phyloP scores from a whole-genome alignment of 2,329 filamentous ascomycete species.

The Monosporascus sp. region DNA sequence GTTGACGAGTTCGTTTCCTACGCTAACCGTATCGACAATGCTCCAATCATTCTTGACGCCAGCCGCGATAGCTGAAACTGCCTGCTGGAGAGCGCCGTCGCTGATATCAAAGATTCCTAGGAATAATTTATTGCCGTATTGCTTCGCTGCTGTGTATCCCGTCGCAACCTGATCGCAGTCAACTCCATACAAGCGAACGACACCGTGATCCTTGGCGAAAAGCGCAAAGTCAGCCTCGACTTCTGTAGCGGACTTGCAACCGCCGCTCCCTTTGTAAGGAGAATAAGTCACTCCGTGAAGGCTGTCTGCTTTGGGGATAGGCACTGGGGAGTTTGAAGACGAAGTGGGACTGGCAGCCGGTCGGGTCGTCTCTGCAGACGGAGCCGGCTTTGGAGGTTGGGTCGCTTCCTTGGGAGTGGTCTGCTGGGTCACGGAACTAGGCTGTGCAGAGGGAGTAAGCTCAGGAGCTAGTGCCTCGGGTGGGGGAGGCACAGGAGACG shows the following conservation, averaged over 20 bases:
- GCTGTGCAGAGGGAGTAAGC: slow-evolving; percentile 8
- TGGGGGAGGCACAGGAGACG: slow-evolving; percentile 4
- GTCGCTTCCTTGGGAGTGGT: neutral
- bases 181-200: slow-evolving; percentile 73
- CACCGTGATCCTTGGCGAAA: slow-evolving; percentile 48
- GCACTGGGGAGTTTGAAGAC: slow-evolving; percentile 8
- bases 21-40: slow-evolving; percentile 62
- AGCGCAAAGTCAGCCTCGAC: slow-evolving; percentile 60
- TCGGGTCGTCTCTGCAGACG: slow-evolving; percentile 4
- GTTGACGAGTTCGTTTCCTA: slow-evolving; percentile 80
- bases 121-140: slow-evolving; percentile 65
- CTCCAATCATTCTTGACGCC: slow-evolving; percentile 62
- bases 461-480: slow-evolving; percentile 6
- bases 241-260: slow-evolving; percentile 62
- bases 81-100: slow-evolving; percentile 38
- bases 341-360: slow-evolving; percentile 5
- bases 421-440: slow-evolving; percentile 4
- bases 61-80: slow-evolving; percentile 56
- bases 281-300: slow-evolving; percentile 44
- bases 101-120: slow-evolving; percentile 66
- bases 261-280: slow-evolving; percentile 44
- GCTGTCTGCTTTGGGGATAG: slow-evolving; percentile 6
- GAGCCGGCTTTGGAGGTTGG: neutral
- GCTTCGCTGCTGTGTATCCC: slow-evolving; percentile 57
- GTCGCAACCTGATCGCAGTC: slow-evolving; percentile 69